Evolutionary conservation across 306 rosid genomes (phyloP), one percentile per base, ranked within the genome.

Genomic region (Benincasa hispida): DNA sequence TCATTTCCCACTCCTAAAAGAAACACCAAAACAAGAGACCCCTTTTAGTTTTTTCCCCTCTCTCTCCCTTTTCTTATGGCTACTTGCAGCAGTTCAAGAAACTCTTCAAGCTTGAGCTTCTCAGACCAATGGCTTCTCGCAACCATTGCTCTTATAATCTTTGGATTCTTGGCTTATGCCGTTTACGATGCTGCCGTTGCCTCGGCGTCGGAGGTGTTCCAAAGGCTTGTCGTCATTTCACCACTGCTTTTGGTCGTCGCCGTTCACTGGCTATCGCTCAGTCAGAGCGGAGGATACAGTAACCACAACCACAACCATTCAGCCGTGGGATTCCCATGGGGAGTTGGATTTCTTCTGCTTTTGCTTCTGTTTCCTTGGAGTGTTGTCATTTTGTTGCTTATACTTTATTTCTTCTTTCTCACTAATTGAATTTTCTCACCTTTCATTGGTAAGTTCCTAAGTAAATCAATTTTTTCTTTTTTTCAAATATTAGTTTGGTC

Each of bases 41-140:
- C 54, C 12, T 25, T 69, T 13, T 5, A 45, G 2, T 7, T 41
- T 3, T 41, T 2, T 41, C 8, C 12, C 24, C 10, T 12, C 15
- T 12, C 51, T 45, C 51, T 45, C 51, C 13, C 51, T 10, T 2
- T 24, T 24, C 22, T 42, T 8, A 69, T 69, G 75, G 75, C 75
- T 45, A 0, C 56, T 42, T 15, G 15, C 0, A 69, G 34, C 73
- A 66, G 73, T 11, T 10, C 73, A 39, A 18, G 55, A 2, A 37
- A 3, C 11, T 32, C 25, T 65, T 65, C 50, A 3, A 65, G 9
- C 45, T 65, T 65, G 25, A 68, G 35, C 74, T 24, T 39, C 12
- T 69, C 75, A 22, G 75, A 69, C 22, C 75, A 69, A 24, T 42
- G 75, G 75, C 75, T 69, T 69, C 57, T 69, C 27, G 75, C 37